Conservation (phyloP, 1,284 basidiomycete species). For the Coniferiporia weirii region DNA sequence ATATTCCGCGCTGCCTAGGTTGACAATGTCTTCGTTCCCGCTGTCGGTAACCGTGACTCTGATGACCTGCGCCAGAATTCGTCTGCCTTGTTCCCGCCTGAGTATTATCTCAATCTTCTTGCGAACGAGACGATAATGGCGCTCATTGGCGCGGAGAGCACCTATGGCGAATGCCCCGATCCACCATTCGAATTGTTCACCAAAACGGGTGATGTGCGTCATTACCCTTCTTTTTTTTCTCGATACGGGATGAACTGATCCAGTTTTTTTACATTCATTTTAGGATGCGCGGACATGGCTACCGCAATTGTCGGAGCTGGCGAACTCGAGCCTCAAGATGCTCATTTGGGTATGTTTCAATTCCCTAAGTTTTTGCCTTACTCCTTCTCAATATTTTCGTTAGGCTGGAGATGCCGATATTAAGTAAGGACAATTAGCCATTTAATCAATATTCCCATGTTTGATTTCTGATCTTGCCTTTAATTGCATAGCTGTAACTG, state of each 20-base stretch:
- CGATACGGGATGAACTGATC: slow-evolving; percentile 35
- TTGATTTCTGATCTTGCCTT: not conserved
- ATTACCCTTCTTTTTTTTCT: no score
- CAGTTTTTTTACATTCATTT: not conserved
- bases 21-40: slow-evolving; percentile 43
- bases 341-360: slow-evolving; percentile 49
- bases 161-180: slow-evolving; percentile 44
- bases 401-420: slow-evolving; percentile 65
- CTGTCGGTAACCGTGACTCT: slow-evolving; percentile 46
- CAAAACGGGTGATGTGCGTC: slow-evolving; percentile 32
- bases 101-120: slow-evolving; percentile 48
- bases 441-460: not conserved
- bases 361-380: not conserved
- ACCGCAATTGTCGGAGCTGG: slow-evolving; percentile 46
- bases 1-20: slow-evolving; percentile 28
- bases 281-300: slow-evolving; percentile 52
- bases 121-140: slow-evolving; percentile 29
- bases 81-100: slow-evolving; percentile 49
- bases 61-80: slow-evolving; percentile 56
- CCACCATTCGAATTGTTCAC: slow-evolving; percentile 36
- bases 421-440: slow-evolving; percentile 35
- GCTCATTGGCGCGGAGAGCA: slow-evolving; percentile 46
- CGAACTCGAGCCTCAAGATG: slow-evolving; percentile 48
- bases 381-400: not conserved
- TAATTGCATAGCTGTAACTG: slow-evolving; percentile 49